Base-by-base conservation (phyloP, 1,284 basidiomycete species). In the Trichosporon inkin region DNA sequence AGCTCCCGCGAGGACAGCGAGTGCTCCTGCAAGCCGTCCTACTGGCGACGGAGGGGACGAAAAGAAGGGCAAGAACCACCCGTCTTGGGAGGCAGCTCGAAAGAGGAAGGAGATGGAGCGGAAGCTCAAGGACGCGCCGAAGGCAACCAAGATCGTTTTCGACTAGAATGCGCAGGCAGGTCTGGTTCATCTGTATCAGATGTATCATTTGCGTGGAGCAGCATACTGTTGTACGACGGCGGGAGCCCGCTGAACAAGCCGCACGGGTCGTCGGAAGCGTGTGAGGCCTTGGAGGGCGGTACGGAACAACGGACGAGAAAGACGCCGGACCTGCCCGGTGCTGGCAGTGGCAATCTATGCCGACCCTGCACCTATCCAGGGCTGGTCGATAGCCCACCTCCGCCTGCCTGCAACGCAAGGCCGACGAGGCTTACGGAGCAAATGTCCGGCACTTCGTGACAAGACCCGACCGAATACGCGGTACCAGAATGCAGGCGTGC, bases 61-160 rank as follows among this genome's bases (percentile, higher is more conserved):
- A n/a, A 56, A 58, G 47, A 44, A 52, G 19, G 59, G 28, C 28
- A 53, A 55, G 14, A 44, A 93, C 59, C 93, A 96, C 79, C 93
- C 92, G 2, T 92, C 90, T 17, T 96, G 93, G 92, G 89, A 90
- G 77, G 92, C 92, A 4, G 95, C 93, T 78, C 83, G 82, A 76
- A 85, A 84, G 71, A 77, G 88, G 62, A 89, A 88, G 74, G 86
- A 88, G 77, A 78, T 75, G 63, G 75, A 79, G 66, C 66, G 65
- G 60, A 68, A 55, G 20, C 56, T 69, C 20, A 67, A 68, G 35
- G 63, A 61, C 14, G 75, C 71, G 0, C 76, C 76, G 8, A 81
- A 82, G 56, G 71, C 78, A 8, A 80, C 79, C 65, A 82, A 82
- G 73, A 82, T 82, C 61, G 76, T 79, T 6, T 83, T 83, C 66